Evolutionary conservation across 805 yeast genomes (phyloP), one percentile per base, ranked within the genome.

Genomic region (Kazachstania bromeliacearum): DNA sequence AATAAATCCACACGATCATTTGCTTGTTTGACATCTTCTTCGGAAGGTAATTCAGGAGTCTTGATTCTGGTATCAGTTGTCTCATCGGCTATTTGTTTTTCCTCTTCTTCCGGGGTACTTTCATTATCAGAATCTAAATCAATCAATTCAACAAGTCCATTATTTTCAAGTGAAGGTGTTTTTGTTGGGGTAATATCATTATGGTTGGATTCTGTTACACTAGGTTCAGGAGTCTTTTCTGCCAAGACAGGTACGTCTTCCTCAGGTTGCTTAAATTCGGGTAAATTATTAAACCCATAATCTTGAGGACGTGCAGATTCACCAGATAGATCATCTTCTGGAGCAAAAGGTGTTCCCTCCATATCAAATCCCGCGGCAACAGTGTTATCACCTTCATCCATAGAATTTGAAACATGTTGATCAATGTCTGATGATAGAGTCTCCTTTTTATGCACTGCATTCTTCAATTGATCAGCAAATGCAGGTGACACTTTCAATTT

Each of bases 381-480:
- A 9, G 4, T 16, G 9, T 25, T n/a, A n/a, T n/a, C n/a, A 22
- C 25, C 12, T 22, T 22, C 25, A 22, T 22, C 25, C 25, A 12
- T 12, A 22, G 25, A 22, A 22, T 8, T 22, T 12, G 25, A 12
- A 8, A 22, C 25, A 8, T 8, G 25, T 22, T 22, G 25, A 8
- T 22, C 12, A 22, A 22, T n/a, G n/a, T n/a, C n/a, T n/a, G n/a
- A n/a, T n/a, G n/a, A n/a, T 13, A 9, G n/a, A 3, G 24, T n/a
- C 14, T 28, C 27, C 14, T 39, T 42, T 2, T 42, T 40, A 18
- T 41, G 37, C 9, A 43, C 31, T 1, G 52, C 50, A n/a, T 39
- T 42, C 14, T 40, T 57, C 34, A 66, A 47, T 25, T 60, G 59
- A 18, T 64, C 50, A 2, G 68, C 68, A 39, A 67, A 59, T 6